Base-by-base conservation (phyloP, 495 filamentous ascomycete genomes). In the Daldinia grandis region DNA sequence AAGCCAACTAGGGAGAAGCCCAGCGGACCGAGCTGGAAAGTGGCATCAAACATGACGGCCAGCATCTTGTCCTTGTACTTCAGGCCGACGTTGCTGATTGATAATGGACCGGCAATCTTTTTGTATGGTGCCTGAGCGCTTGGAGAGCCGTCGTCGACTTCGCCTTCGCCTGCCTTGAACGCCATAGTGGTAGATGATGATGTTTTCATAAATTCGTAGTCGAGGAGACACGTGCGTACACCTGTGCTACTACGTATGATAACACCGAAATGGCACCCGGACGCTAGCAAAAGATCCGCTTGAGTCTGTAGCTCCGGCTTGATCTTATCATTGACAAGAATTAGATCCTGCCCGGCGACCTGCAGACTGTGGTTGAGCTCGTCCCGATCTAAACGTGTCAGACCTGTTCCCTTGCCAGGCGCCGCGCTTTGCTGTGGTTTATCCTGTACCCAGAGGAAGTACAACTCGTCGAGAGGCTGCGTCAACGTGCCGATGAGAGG, bases 401-500 rank as follows among this genome's bases (percentile, higher is more conserved):
- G 17, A 21, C 31, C 40, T 10, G 42, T 31, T 40, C 25, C 28
- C 27, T 27, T 30, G 25, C 50, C 50, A 3, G 50, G 50, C 50
- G 50, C 25, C 14, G 50, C 8, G 28, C 50, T n/a, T 14, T 54
- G 33, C 3, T 35, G 47, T 4, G 58, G 31, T 38, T 61, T 24
- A 12, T 74, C 74, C 51, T 79, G 76, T 5, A 81, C 72, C 73
- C 75, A 83, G 33, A 81, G 12, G 55, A 73, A 80, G n/a, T 67
- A 65, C 54, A 82, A 71, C 63, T 84, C 74, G 40, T 85, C 79
- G 37, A 84, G 79, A 0, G 82, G 82, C 64, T 82, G 82, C 2
- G 71, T 60, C 6, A 82, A 28, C 12, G 69, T 60, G 4, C 80
- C 80, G 19, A 84, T 65, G 9, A 82, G 37, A 5, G 78, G 78